Evolutionary conservation across 2,329 filamentous ascomycete genomes (phyloP).

Genomic region (Fusarium incarnatum): DNA sequence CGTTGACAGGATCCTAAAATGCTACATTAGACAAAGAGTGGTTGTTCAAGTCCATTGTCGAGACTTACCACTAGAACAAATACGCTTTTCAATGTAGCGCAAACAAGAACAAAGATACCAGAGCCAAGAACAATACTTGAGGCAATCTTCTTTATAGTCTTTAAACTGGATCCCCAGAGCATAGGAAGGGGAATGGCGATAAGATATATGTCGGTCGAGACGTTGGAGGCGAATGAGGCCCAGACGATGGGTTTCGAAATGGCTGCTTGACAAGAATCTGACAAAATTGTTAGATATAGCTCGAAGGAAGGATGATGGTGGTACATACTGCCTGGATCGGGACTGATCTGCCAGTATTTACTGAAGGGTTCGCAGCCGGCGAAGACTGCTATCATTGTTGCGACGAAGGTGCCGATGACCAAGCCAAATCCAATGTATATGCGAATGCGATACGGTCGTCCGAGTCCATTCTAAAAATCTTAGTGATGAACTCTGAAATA

Average conservation of each 20-base stretch:
- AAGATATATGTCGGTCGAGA: constrained; percentile 67
- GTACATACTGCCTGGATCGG: constrained; percentile 68
- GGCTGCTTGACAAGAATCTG: constrained; percentile 60
- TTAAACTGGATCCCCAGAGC: constrained; percentile 52
- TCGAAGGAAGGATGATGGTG: too few relatives aligned
- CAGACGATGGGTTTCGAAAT: constrained; percentile 63
- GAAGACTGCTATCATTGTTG: constrained; percentile 61
- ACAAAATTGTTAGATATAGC: not conserved
- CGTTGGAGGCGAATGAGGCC: constrained; percentile 62
- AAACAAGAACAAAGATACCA: constrained; percentile 55
- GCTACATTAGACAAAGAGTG: not conserved
- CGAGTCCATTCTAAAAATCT: constrained; percentile 50
- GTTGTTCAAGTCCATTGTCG: too few relatives aligned
- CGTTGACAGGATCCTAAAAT: constrained; percentile 52
- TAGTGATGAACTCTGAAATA: fast-evolving
- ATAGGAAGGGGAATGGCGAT: constrained; percentile 68
- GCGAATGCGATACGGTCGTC: constrained; percentile 54
- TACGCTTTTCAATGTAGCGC: constrained; percentile 53
- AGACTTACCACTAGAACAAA: constrained; percentile 53
- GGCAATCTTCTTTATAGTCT: constrained; percentile 52
- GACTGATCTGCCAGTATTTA: constrained; percentile 69
- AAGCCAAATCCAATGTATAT: constrained; percentile 63
- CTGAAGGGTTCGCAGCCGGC: constrained; percentile 63
- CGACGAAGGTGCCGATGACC: constrained; percentile 61
- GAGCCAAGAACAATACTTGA: constrained; percentile 53